Evolutionary conservation across 106 monocot genomes (phyloP).

Genomic region (Acanthochlamys bracteata): DNA sequence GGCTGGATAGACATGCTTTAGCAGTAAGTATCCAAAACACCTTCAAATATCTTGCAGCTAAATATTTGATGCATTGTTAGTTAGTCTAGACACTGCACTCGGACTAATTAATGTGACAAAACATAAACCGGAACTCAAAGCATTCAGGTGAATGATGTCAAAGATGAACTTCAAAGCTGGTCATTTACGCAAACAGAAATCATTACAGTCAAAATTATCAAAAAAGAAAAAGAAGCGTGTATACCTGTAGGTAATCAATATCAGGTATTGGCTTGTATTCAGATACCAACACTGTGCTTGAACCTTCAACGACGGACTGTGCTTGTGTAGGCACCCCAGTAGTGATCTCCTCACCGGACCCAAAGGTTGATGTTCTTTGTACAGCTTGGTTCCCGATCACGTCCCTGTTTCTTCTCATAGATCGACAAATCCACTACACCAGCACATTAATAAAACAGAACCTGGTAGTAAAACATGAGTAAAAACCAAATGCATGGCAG

Average conservation of each 20-base stretch:
- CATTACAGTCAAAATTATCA: neutral
- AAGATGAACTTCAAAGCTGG: no score
- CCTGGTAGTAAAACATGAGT: conserved; percentile 97
- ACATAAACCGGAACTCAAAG: no score
- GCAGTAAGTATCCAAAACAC: no score
- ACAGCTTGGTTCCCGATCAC: no score
- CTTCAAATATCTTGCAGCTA: no score
- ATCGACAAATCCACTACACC: conserved; percentile 65
- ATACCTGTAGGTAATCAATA: conserved; percentile 92
- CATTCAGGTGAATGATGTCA: no score
- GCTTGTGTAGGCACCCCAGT: conserved; percentile 69
- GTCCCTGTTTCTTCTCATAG: conserved; percentile 23
- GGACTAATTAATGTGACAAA: no score
- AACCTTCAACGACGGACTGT: conserved; percentile 75
- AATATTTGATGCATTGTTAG: no score
- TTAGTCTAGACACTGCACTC: no score
- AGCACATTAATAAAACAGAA: conserved; percentile 70
- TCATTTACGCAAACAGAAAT: no score
- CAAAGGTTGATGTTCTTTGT: conserved; percentile 18
- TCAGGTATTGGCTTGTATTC: conserved; percentile 91
- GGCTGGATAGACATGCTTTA: no score
- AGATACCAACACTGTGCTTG: conserved; percentile 48
- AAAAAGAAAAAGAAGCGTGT: no score
- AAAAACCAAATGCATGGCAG: conserved; percentile 96
- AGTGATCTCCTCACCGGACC: conserved; percentile 52